Percentiles rank a stretch among this genome's conserved stretches.
phyloP scores from a whole-genome alignment of 768 basidiomycete genomes.

The Auriscalpium microsporum region DNA sequence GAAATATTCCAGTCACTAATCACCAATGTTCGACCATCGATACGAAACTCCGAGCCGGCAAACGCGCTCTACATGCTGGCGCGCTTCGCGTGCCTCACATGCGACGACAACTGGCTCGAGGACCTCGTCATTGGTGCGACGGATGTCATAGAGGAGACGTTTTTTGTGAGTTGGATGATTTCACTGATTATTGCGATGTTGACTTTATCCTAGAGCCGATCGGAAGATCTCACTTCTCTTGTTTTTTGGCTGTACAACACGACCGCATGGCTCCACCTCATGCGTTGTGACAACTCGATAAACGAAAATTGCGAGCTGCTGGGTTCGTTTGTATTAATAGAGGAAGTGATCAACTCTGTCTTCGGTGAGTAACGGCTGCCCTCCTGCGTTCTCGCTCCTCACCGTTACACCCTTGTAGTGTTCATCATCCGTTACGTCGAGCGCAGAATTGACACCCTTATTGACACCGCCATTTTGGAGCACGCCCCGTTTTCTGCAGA shows the following conservation, averaged over 20 bases:
- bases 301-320: slow-evolving; percentile 75
- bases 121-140: slow-evolving; percentile 87
- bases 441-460: slow-evolving; percentile 74
- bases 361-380: slow-evolving; percentile 52
- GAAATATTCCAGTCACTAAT: slow-evolving; percentile 78
- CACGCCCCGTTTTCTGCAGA: slow-evolving; percentile 70
- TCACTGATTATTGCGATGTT: slow-evolving; percentile 1
- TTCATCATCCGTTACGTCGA: slow-evolving; percentile 94
- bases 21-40: slow-evolving; percentile 59
- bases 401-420: slow-evolving; percentile 38
- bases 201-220: slow-evolving; percentile 47
- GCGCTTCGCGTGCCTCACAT: slow-evolving; percentile 87
- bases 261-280: slow-evolving; percentile 82
- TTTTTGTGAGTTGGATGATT: slow-evolving; percentile 61
- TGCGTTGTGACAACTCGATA: slow-evolving; percentile 77
- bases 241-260: slow-evolving; percentile 95
- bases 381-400: not conserved
- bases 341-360: slow-evolving; percentile 90
- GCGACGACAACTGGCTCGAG: slow-evolving; percentile 87
- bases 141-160: slow-evolving; percentile 84
- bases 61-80: slow-evolving; percentile 86
- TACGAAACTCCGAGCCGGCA: slow-evolving; percentile 78
- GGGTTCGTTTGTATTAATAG: slow-evolving; percentile 77
- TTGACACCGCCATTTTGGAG: slow-evolving; percentile 79
- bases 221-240: slow-evolving; percentile 79